phyloP scores from a whole-genome alignment of 306 rosid genomes.

The Lupinus albus region DNA sequence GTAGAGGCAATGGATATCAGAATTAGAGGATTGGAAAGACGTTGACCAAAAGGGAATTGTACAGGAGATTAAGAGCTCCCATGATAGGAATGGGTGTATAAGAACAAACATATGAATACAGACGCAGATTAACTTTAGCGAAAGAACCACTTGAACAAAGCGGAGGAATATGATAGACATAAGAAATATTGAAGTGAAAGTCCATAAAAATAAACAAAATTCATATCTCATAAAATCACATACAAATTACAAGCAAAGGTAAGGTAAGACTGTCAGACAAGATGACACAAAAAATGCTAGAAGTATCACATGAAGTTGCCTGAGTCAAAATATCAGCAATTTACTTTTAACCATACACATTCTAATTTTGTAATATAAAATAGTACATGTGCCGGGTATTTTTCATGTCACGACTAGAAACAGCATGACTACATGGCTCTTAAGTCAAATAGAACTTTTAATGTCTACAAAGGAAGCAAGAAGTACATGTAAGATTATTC shows the following conservation, averaged over 20 bases:
- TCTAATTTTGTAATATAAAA: neutral
- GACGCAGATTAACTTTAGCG: neutral
- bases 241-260: neutral
- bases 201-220: neutral
- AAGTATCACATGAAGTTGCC: neutral
- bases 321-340: slow-evolving; percentile 7
- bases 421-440: neutral
- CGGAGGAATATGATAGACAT: slow-evolving; percentile 3
- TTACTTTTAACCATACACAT: slow-evolving; percentile 13
- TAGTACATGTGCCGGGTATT: neutral
- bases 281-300: slow-evolving; percentile 10
- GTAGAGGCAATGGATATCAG: neutral
- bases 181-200: slow-evolving; percentile 14
- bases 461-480: slow-evolving; percentile 1
- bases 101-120: neutral
- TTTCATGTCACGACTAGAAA: neutral
- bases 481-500: slow-evolving; percentile 5
- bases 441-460: neutral
- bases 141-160: slow-evolving; percentile 40
- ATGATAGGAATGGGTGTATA: neutral
- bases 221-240: neutral
- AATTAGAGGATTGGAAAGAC: neutral
- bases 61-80: neutral
- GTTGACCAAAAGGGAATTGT: neutral
- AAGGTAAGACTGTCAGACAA: neutral